These are phyloP conservation scores for Cryptosporidium canis DNA, from an alignment of 169 alveolate genomes.

Conservation along the genomic window DNA sequence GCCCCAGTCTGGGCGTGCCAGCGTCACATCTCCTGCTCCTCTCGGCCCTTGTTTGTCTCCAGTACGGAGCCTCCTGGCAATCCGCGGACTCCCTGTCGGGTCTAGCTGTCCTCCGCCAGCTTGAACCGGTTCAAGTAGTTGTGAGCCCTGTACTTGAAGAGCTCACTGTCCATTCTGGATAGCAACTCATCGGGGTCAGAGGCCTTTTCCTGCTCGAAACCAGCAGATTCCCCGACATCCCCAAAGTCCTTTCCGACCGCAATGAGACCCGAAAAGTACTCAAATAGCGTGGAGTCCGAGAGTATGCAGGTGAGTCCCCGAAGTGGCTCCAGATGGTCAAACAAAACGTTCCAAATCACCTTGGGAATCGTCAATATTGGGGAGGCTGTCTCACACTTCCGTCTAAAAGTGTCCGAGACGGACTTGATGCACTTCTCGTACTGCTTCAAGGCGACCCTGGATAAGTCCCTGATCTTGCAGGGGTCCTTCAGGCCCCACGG, in stretches of 20 bases:
- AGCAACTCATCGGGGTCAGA: not conserved
- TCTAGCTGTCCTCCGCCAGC: not conserved
- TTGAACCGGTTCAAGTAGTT: conserved; percentile 19
- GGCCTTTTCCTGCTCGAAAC: not conserved
- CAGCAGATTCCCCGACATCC: not conserved
- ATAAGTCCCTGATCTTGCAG: not conserved
- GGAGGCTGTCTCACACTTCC: not conserved
- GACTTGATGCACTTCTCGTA: not conserved
- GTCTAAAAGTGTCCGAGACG: not conserved
- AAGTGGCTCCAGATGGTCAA: conserved; percentile 30
- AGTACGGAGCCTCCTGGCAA: not conserved
- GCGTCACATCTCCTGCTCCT: too few species aligned
- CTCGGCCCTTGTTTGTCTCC: too few species aligned
- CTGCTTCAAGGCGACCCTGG: not conserved
- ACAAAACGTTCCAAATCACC: conserved; percentile 49
- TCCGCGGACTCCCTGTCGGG: not conserved
- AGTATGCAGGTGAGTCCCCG: not conserved
- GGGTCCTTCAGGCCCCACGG: not conserved
- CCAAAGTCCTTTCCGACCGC: not conserved
- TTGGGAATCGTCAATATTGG: not conserved
- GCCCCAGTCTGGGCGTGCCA: too few species aligned
- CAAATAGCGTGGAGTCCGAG: conserved; percentile 5
- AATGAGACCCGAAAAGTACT: not conserved
- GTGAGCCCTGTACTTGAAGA: conserved; percentile 23
- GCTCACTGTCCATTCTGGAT: conserved; percentile 10